These are phyloP conservation scores for Aeminium ludgeri DNA, from an alignment of 495 filamentous ascomycete species.

Conservation along the genomic window DNA sequence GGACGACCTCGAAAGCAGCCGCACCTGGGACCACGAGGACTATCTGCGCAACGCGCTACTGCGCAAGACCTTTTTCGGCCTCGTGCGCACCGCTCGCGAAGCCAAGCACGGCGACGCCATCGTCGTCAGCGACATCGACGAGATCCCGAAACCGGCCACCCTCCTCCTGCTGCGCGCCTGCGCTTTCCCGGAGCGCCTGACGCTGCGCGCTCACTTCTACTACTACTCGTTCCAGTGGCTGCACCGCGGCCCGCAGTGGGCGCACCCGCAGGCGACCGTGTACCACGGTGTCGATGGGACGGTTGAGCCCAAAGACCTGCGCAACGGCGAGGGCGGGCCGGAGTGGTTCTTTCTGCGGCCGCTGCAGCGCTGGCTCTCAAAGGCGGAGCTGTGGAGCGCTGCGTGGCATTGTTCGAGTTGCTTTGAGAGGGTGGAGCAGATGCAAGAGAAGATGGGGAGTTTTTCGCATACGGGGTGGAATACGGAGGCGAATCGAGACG, in stretches of 20 bases:
- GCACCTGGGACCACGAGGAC: conserved; percentile 32
- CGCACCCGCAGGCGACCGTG: conserved; percentile 38
- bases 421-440: conserved; percentile 33
- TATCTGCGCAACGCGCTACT: conserved; percentile 37
- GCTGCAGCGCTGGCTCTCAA: conserved; percentile 5
- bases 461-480: conserved; percentile 36
- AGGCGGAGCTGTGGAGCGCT: conserved; percentile 30
- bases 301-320: conserved; percentile 32
- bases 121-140: conserved; percentile 13
- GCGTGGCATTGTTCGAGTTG: conserved; percentile 41
- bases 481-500: conserved; percentile 26
- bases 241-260: conserved; percentile 34
- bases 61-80: conserved; percentile 30
- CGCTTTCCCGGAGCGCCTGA: conserved; percentile 34
- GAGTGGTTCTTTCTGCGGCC: conserved; percentile 3
- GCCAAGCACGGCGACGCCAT: conserved; percentile 24
- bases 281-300: conserved; percentile 32
- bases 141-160: conserved; percentile 23
- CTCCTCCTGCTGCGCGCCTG: conserved; percentile 31
- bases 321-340: conserved; percentile 24
- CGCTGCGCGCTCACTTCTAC: conserved; percentile 36
- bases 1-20: conserved; percentile 20
- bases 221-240: conserved; percentile 42
- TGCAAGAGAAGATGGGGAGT: conserved; percentile 35
- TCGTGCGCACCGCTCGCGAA: conserved; percentile 20